Conservation (phyloP, 83 land plant species). For the Picea mariana region DNA sequence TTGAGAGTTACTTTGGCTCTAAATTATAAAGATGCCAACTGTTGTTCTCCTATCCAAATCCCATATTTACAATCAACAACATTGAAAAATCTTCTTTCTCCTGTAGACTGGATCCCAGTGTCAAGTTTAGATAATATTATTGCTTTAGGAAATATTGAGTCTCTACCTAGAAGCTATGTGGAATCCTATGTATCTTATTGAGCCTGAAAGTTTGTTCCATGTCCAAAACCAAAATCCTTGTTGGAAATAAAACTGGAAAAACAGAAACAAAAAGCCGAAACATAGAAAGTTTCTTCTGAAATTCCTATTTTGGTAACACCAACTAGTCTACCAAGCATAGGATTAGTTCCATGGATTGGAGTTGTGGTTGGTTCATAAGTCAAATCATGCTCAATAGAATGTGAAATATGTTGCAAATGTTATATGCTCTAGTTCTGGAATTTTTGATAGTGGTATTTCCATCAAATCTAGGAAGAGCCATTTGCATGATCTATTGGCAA, state of each 20-base stretch:
- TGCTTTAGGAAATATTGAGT: too few species aligned
- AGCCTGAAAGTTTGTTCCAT: conserved; percentile 62
- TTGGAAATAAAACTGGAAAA: conserved; percentile 70
- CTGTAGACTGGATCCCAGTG: too few species aligned
- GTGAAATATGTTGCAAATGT: neutral
- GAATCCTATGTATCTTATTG: conserved; percentile 8
- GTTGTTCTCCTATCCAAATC: neutral
- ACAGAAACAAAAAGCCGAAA: conserved; percentile 32
- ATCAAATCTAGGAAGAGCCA: too few species aligned
- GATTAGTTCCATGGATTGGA: conserved; percentile 9
- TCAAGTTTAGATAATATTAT: too few species aligned
- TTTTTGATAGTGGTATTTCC: too few species aligned
- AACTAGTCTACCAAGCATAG: neutral
- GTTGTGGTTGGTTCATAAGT: conserved; percentile 14
- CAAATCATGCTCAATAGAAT: neutral
- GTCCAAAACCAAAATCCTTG: conserved; percentile 68
- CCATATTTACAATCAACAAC: neutral
- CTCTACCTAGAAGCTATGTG: too few species aligned
- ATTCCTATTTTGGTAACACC: neutral
- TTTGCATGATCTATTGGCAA: too few species aligned
- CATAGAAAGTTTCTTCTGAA: conserved; percentile 21
- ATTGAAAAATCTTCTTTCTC: neutral
- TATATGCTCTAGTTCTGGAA: too few species aligned
- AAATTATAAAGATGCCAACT: neutral
- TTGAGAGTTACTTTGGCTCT: neutral